phyloP scores from a whole-genome alignment of 257 asterid species.

The Plectranthus barbatus region DNA sequence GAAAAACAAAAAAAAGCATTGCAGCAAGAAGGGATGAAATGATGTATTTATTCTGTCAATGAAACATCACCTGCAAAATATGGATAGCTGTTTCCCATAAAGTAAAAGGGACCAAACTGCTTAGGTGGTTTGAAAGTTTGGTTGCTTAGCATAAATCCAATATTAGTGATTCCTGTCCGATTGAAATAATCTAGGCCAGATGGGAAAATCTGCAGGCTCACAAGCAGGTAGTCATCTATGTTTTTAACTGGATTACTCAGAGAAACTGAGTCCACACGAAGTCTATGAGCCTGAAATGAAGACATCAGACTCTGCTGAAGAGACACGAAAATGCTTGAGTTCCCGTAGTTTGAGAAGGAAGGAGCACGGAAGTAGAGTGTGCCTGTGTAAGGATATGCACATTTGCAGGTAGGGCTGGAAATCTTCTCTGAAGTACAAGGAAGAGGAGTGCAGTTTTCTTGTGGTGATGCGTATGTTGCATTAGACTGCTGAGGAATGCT shows the following conservation, averaged over 20 bases:
- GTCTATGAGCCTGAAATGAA: conserved; percentile 25
- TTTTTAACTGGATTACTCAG: conserved; percentile 54
- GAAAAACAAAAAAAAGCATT: no score
- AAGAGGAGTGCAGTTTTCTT: conserved; percentile 39
- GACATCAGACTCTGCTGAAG: conserved; percentile 38
- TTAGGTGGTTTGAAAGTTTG: conserved; percentile 76
- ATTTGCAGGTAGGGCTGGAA: conserved; percentile 63
- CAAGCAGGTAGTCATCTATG: conserved; percentile 41
- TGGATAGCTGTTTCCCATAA: conserved; percentile 35
- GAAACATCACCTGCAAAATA: conserved; percentile 30
- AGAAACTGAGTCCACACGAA: conserved; percentile 68
- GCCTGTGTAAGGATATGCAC: conserved; percentile 74
- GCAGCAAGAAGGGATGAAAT: no score
- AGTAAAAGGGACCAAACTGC: conserved; percentile 52
- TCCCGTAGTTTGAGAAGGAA: conserved; percentile 60
- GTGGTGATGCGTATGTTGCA: conserved; percentile 39
- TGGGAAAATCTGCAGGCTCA: conserved; percentile 54
- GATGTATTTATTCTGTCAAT: no score
- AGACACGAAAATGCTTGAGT: conserved; percentile 19
- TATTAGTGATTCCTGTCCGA: conserved; percentile 42
- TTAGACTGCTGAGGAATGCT: conserved; percentile 20
- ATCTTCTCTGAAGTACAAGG: conserved; percentile 37
- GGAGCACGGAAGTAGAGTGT: conserved; percentile 61
- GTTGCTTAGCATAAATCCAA: conserved; percentile 61
- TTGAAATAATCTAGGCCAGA: conserved; percentile 44